These are phyloP conservation scores for Hanseniaspora lachancei DNA, from an alignment of 805 yeast genomes.

Conservation along the genomic window DNA sequence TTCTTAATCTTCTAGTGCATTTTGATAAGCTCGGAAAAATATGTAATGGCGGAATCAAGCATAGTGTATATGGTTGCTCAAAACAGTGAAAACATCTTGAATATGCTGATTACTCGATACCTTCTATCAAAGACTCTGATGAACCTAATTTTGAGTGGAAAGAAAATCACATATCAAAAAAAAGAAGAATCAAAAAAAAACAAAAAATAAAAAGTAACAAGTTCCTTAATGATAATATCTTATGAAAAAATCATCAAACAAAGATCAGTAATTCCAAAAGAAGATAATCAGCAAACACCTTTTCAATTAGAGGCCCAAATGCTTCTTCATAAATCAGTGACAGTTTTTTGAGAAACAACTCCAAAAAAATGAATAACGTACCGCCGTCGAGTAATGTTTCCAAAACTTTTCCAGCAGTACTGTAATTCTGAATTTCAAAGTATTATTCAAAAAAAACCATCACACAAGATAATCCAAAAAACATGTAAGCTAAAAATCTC, in stretches of 20 bases:
- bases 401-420: constrained; percentile 12
- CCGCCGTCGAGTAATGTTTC: constrained; percentile 14
- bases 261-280: neutral
- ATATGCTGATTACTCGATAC: neutral
- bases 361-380: neutral
- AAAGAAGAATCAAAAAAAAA: neutral
- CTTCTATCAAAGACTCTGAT: neutral
- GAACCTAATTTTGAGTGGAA: neutral
- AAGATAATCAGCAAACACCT: neutral
- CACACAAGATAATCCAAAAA: neutral
- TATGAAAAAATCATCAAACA: neutral
- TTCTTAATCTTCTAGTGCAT: constrained; percentile 4
- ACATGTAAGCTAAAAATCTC: neutral
- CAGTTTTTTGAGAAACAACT: neutral
- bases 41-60: constrained; percentile 13
- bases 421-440: neutral
- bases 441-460: neutral
- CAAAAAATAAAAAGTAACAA: neutral
- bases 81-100: neutral
- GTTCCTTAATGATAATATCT: neutral
- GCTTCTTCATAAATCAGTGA: neutral
- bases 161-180: neutral
- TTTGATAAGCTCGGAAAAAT: constrained; percentile 12
- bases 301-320: neutral
- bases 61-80: constrained; percentile 6